Percentiles rank a stretch among this genome's conserved stretches.
Evolutionary conservation across 2,329 filamentous ascomycete genomes (phyloP).

Genomic region (Stachybotrys chlorohalonatus): DNA sequence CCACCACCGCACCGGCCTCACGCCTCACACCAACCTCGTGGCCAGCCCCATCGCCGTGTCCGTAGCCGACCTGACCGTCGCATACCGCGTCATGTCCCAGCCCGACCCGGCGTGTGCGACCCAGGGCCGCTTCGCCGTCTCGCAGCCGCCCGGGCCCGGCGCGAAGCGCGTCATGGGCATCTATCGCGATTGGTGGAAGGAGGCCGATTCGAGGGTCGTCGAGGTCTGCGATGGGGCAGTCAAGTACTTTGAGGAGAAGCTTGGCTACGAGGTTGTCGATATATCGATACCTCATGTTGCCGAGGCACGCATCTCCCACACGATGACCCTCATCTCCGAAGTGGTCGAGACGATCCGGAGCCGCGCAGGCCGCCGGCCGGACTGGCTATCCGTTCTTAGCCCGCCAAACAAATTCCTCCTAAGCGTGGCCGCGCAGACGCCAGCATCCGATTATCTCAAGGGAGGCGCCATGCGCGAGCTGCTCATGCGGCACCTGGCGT

Average conservation of each 20-base stretch:
- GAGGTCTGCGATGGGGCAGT: slow-evolving; percentile 54
- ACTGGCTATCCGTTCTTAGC: slow-evolving; percentile 48
- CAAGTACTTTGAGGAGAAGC: slow-evolving; percentile 42
- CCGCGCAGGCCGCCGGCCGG: slow-evolving; percentile 31
- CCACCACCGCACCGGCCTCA: slow-evolving; percentile 57
- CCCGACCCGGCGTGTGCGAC: slow-evolving; percentile 56
- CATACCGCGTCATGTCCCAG: slow-evolving; percentile 72
- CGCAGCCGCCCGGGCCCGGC: slow-evolving; percentile 30
- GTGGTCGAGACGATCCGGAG: slow-evolving; percentile 40
- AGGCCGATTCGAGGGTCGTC: slow-evolving; percentile 52
- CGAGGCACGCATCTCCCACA: slow-evolving; percentile 69
- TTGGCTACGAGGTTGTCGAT: slow-evolving; percentile 42
- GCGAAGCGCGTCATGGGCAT: slow-evolving; percentile 61
- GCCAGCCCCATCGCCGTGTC: slow-evolving; percentile 68
- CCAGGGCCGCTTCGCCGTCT: slow-evolving; percentile 55
- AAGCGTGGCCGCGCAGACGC: slow-evolving; percentile 52
- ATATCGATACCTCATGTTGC: slow-evolving; percentile 58
- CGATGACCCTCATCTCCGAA: slow-evolving; percentile 68
- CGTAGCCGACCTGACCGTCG: slow-evolving; percentile 67
- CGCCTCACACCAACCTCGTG: slow-evolving; percentile 49
- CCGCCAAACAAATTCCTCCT: slow-evolving; percentile 63
- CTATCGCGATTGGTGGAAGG: slow-evolving; percentile 41
- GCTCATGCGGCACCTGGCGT: slow-evolving; percentile 69
- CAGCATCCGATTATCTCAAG: slow-evolving; percentile 61
- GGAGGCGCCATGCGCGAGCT: slow-evolving; percentile 65